phyloP scores from a whole-genome alignment of 768 basidiomycete genomes.

The Tricholomella constricta region DNA sequence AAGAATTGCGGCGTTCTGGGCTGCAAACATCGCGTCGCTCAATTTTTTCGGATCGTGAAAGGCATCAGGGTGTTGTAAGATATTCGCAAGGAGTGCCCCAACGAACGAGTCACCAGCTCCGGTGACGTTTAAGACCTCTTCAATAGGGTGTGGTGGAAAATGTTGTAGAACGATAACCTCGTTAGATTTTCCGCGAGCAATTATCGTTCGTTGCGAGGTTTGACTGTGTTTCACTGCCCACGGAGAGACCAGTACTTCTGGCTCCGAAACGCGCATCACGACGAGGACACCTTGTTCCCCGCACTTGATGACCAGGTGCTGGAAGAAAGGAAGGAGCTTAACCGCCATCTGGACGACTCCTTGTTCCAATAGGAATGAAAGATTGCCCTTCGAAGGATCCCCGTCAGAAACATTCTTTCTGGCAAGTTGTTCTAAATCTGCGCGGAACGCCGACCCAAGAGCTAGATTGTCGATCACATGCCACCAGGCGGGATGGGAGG shows the following conservation, averaged over 20 bases:
- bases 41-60: slow-evolving; percentile 51
- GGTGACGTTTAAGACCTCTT: slow-evolving; percentile 69
- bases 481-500: slow-evolving; percentile 67
- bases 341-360: slow-evolving; percentile 83
- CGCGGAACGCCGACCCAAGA: slow-evolving; percentile 67
- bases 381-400: slow-evolving; percentile 40
- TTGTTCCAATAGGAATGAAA: slow-evolving; percentile 64
- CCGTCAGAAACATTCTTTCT: slow-evolving; percentile 44
- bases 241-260: slow-evolving; percentile 39
- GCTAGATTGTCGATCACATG: slow-evolving; percentile 58
- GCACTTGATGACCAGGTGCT: slow-evolving; percentile 83
- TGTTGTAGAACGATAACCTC: slow-evolving; percentile 69
- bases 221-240: slow-evolving; percentile 58
- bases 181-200: slow-evolving; percentile 48
- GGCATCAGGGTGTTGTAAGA: slow-evolving; percentile 45
- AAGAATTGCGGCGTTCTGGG: slow-evolving; percentile 66
- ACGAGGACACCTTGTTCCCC: slow-evolving; percentile 69
- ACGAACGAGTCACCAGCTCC: slow-evolving; percentile 49
- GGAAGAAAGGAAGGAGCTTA: slow-evolving; percentile 82
- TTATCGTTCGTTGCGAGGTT: slow-evolving; percentile 46
- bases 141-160: slow-evolving; percentile 58
- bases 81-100: slow-evolving; percentile 74
- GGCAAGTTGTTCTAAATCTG: slow-evolving; percentile 64
- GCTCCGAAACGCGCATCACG: slow-evolving; percentile 50
- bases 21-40: slow-evolving; percentile 46